A percentile compares a stretch with the other conserved stretches of the same genome.
Evolutionary conservation across 2,329 filamentous ascomycete genomes (phyloP).

Genomic region (Cryphonectria parasitica): DNA sequence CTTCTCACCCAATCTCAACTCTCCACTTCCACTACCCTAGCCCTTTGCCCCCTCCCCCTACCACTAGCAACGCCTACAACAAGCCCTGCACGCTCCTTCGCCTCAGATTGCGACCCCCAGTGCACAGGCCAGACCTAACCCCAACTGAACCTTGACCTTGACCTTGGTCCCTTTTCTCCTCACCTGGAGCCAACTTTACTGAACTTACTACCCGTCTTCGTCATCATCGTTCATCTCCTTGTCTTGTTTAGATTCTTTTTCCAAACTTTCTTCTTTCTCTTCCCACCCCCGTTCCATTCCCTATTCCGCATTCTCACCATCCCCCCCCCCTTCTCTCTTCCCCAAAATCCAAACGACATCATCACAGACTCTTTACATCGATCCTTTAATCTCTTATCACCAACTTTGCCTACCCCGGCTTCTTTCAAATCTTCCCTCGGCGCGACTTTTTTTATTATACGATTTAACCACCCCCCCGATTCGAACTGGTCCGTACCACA

Average conservation of each 20-base stretch:
- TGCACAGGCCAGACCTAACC: not conserved
- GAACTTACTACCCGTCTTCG: slow-evolving; percentile 4
- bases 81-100: slow-evolving; percentile 11
- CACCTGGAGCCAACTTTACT: not conserved
- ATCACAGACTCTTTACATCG: not conserved
- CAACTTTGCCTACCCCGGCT: not conserved
- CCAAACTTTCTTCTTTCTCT: not conserved
- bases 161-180: slow-evolving; percentile 9
- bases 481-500: slow-evolving; percentile 17
- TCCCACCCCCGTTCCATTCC: slow-evolving; percentile 5
- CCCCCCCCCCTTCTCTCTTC: not conserved
- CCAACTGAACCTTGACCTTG: slow-evolving; percentile 1
- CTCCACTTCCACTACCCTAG: not conserved
- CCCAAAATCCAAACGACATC: not conserved
- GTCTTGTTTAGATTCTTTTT: not conserved
- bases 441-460: slow-evolving; percentile 5
- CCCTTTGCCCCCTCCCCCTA: not conserved
- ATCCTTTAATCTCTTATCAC: not conserved
- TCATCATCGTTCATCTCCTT: slow-evolving; percentile 12
- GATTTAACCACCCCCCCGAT: slow-evolving; percentile 3
- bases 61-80: not conserved
- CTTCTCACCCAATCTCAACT: slow-evolving; percentile 3
- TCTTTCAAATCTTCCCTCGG: not conserved
- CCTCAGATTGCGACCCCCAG: slow-evolving; percentile 13
- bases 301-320: not conserved